These are phyloP conservation scores for Periconia sp. DNA, from an alignment of 2,329 filamentous ascomycete species.

Conservation along the genomic window DNA sequence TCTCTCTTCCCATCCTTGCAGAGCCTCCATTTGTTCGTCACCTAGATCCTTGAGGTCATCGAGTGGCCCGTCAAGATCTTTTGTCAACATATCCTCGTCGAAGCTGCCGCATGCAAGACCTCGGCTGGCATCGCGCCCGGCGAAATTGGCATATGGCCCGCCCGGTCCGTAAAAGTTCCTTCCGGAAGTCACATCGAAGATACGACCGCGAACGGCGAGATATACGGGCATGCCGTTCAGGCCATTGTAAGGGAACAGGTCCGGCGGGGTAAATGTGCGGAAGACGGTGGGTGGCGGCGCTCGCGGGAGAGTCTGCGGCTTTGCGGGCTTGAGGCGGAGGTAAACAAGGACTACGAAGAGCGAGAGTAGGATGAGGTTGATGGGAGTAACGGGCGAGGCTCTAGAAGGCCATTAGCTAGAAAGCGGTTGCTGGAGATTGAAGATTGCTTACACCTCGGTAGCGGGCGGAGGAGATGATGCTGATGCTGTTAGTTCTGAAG, in stretches of 20 bases:
- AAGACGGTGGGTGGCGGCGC: constrained; percentile 78
- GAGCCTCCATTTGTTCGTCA: constrained; percentile 77
- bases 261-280: constrained; percentile 80
- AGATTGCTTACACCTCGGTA: constrained; percentile 49
- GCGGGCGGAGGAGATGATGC: constrained; percentile 65
- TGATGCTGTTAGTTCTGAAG: constrained; percentile 47
- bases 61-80: constrained; percentile 83
- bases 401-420: constrained; percentile 43
- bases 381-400: constrained; percentile 62
- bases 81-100: constrained; percentile 92
- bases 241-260: constrained; percentile 87
- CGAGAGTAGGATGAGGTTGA: constrained; percentile 66
- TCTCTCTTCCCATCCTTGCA: constrained; percentile 90
- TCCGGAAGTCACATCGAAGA: constrained; percentile 88
- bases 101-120: constrained; percentile 92
- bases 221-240: constrained; percentile 76
- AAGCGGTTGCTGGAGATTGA: constrained; percentile 2
- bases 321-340: constrained; percentile 63
- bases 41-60: constrained; percentile 77
- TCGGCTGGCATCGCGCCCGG: constrained; percentile 85
- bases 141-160: constrained; percentile 95
- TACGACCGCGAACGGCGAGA: constrained; percentile 85
- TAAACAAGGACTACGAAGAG: constrained; percentile 64
- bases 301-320: constrained; percentile 58
- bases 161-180: constrained; percentile 96